phyloP scores from a whole-genome alignment of 208 protist genomes.

The Trypanosoma melophagium region DNA sequence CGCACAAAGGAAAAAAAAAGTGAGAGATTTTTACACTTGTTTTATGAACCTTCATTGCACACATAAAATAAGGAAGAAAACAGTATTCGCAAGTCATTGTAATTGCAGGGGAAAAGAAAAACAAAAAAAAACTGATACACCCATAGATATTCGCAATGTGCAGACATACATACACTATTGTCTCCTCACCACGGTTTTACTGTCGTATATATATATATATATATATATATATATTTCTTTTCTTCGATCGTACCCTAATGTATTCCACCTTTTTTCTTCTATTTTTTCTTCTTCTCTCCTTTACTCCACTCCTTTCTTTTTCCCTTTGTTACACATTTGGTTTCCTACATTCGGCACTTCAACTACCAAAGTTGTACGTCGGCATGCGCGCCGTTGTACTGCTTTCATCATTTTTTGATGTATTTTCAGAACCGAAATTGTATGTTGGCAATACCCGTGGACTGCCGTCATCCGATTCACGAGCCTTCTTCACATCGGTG shows the following conservation, averaged over 20 bases:
- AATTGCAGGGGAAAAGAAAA: too few relatives aligned
- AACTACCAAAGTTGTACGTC: conserved; percentile 75
- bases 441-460: conserved; percentile 11
- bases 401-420: background rate
- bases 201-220: background rate
- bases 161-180: background rate
- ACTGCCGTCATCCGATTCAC: background rate
- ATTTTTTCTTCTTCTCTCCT: background rate
- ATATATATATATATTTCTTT: background rate
- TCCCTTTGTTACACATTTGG: background rate
- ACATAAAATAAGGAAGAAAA: background rate
- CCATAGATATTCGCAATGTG: too few relatives aligned
- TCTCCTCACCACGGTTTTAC: background rate
- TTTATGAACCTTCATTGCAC: background rate
- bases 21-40: background rate
- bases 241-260: background rate
- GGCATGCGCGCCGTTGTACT: background rate
- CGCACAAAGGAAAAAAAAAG: conserved; percentile 15
- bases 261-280: background rate
- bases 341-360: background rate
- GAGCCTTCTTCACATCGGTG: background rate
- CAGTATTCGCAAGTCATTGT: background rate
- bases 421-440: conserved; percentile 20
- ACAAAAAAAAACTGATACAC: too few relatives aligned
- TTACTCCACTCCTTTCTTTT: background rate